Evolutionary conservation across 495 filamentous ascomycete genomes (phyloP).

Genomic region (Amorphotheca resinae): DNA sequence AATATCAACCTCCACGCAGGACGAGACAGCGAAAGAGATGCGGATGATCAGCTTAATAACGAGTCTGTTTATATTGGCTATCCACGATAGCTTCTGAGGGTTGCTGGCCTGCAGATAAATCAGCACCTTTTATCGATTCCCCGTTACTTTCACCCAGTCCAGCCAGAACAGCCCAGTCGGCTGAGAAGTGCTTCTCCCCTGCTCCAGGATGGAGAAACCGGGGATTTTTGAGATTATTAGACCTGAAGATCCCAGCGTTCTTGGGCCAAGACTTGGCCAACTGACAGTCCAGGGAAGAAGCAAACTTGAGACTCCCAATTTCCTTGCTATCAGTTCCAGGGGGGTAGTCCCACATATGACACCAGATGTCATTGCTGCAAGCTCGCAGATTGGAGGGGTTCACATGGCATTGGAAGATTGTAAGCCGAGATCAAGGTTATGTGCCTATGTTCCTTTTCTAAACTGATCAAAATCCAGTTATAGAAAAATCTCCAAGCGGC

Average conservation of each 20-base stretch:
- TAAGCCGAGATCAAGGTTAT: conserved; percentile 33
- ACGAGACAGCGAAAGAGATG: conserved; percentile 2
- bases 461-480: conserved; percentile 44
- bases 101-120: conserved; percentile 13
- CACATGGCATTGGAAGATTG: conserved; percentile 91
- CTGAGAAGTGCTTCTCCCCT: not conserved
- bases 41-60: not conserved
- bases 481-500: conserved; percentile 47
- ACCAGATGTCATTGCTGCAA: conserved; percentile 62
- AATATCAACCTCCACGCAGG: not conserved
- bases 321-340: conserved; percentile 64
- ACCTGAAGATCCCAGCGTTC: conserved; percentile 1
- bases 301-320: conserved; percentile 66
- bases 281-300: conserved; percentile 46
- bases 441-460: conserved; percentile 3
- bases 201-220: not conserved
- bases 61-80: not conserved
- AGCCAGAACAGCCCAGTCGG: not conserved
- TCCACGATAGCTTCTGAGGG: conserved; percentile 10
- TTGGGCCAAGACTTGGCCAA: conserved; percentile 44
- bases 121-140: not conserved
- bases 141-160: not conserved
- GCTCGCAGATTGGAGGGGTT: conserved; percentile 51
- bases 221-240: conserved; percentile 8
- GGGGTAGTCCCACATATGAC: conserved; percentile 78